A percentile compares a stretch with the other conserved stretches of the same genome.
Evolutionary conservation across 2,329 filamentous ascomycete genomes (phyloP).

Genomic region (Cladosporium oxysporum): DNA sequence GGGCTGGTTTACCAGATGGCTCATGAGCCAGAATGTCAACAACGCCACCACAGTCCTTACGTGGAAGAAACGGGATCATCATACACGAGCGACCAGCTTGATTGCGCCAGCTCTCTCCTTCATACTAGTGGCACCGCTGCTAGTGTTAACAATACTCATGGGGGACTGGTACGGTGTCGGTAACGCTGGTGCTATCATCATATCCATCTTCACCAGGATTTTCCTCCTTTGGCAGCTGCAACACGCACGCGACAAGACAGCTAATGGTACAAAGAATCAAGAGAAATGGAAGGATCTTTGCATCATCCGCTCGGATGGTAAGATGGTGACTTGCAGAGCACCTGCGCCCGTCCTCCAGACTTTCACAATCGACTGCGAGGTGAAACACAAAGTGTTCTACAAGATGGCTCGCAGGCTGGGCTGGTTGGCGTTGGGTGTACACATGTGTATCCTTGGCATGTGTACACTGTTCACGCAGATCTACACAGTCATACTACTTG

Average conservation of each 20-base stretch:
- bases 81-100: neutral
- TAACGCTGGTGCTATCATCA: conserved; percentile 15
- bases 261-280: neutral
- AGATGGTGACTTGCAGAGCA: conserved; percentile 4
- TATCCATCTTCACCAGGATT: conserved; percentile 10
- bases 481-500: conserved; percentile 5
- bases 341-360: neutral
- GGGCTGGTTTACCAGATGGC: conserved; percentile 22
- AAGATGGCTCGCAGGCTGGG: neutral
- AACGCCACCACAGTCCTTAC: conserved; percentile 21
- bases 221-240: conserved; percentile 15
- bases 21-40: conserved; percentile 17
- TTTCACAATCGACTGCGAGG: neutral
- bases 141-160: conserved; percentile 12
- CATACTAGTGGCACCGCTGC: neutral
- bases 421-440: conserved; percentile 10
- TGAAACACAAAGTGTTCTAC: neutral
- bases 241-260: neutral
- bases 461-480: conserved; percentile 14
- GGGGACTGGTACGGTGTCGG: conserved; percentile 23
- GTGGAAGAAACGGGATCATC: neutral
- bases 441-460: conserved; percentile 16
- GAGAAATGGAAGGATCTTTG: neutral
- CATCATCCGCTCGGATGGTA: conserved; percentile 12
- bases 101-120: neutral